Evolutionary conservation across 73 alveolate genomes (phyloP).

Genomic region (Durusdinium trenchii): DNA sequence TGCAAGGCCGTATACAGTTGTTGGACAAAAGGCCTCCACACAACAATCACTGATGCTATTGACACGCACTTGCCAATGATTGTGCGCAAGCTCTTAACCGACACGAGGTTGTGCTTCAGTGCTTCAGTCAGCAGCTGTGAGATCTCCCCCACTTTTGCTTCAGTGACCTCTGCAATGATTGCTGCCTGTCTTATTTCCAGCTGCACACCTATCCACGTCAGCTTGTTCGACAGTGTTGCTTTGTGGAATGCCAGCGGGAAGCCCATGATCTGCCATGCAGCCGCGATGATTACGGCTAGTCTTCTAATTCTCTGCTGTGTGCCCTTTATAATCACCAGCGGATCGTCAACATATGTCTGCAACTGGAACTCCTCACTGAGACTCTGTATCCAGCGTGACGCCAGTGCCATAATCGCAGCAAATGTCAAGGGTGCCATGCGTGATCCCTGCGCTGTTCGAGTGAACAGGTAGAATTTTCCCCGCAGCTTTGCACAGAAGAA

Average conservation of each 20-base stretch:
- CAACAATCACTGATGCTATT: too few relatives aligned
- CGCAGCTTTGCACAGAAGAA: too few relatives aligned
- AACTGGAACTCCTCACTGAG: background rate
- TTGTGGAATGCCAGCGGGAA: background rate
- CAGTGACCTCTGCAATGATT: background rate
- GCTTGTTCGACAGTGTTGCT: background rate
- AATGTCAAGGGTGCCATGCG: background rate
- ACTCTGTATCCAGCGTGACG: background rate
- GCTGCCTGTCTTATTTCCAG: too few relatives aligned
- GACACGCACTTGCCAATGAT: too few relatives aligned
- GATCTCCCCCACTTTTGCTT: background rate
- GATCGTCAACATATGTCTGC: background rate
- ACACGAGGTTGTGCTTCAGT: background rate
- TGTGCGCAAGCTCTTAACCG: background rate
- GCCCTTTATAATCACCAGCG: background rate
- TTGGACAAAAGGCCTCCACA: too few relatives aligned
- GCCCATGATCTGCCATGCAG: background rate
- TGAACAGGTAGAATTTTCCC: too few relatives aligned
- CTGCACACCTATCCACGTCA: conserved; percentile 7
- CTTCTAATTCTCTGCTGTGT: background rate
- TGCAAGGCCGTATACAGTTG: too few relatives aligned
- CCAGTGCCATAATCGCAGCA: background rate
- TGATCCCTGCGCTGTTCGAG: too few relatives aligned
- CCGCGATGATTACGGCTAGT: background rate
- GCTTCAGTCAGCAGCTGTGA: background rate